Conservation (phyloP, 257 asterid genomes). For the Solanum ahanhuiri region DNA sequence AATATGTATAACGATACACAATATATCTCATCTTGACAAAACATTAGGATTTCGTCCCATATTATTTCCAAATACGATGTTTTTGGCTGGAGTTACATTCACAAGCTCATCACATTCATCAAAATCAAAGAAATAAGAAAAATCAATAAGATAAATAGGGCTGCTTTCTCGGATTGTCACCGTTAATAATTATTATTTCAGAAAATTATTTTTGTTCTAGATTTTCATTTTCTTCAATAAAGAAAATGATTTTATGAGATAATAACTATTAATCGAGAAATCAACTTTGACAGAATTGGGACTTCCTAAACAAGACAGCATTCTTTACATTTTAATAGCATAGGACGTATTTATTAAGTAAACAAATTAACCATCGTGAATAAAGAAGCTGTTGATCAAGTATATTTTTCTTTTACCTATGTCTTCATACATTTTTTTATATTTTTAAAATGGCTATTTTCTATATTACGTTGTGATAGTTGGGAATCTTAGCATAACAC, state of each 20-base stretch:
- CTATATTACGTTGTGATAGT: too few relatives aligned
- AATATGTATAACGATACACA: too few relatives aligned
- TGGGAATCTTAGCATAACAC: not conserved
- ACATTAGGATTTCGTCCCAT: not conserved
- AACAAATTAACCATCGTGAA: too few relatives aligned
- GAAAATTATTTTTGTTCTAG: too few relatives aligned
- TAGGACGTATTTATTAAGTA: too few relatives aligned
- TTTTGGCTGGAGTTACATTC: not conserved
- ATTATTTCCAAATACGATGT: not conserved
- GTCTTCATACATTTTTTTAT: not conserved
- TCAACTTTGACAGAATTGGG: not conserved
- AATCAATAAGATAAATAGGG: too few relatives aligned
- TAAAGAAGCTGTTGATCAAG: too few relatives aligned
- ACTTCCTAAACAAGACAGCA: not conserved
- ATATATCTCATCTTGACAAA: not conserved
- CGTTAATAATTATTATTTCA: too few relatives aligned
- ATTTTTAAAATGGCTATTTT: not conserved
- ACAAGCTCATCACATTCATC: not conserved
- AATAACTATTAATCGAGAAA: not conserved
- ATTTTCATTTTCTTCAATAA: too few relatives aligned
- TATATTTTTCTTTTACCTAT: not conserved
- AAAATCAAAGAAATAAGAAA: too few relatives aligned
- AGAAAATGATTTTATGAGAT: too few relatives aligned
- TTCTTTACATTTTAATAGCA: not conserved
- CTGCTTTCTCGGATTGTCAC: too few relatives aligned